These are phyloP conservation scores for Fraxinus greggii DNA, from an alignment of 305 asterid species.

Conservation along the genomic window DNA sequence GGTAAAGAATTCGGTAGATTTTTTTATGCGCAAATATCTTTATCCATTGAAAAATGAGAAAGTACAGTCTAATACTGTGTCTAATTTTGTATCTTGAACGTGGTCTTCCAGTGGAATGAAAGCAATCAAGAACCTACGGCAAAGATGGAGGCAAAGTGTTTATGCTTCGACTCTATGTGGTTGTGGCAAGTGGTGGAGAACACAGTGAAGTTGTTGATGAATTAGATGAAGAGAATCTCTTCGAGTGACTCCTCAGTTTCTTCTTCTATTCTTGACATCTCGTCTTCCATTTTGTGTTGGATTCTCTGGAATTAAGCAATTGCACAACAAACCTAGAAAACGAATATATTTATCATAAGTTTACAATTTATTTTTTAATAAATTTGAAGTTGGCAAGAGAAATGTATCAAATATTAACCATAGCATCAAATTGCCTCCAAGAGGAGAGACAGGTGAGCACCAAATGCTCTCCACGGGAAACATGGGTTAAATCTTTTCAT, in stretches of 20 bases:
- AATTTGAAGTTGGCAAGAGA: background rate
- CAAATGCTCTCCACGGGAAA: background rate
- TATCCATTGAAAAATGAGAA: background rate
- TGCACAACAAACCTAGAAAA: constrained; percentile 46
- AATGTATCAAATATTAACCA: background rate
- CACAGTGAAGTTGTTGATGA: background rate
- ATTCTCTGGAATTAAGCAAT: constrained; percentile 54
- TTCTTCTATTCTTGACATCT: constrained; percentile 24
- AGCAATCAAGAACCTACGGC: background rate
- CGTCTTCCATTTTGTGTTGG: constrained; percentile 41
- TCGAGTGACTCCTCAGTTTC: background rate
- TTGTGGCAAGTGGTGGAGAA: background rate
- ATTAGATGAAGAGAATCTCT: background rate
- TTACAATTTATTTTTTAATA: background rate
- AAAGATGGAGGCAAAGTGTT: background rate
- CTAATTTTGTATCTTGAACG: background rate
- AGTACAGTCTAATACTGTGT: background rate
- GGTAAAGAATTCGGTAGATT: too few species aligned
- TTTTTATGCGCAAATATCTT: too few species aligned
- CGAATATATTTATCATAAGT: background rate
- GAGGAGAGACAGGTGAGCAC: background rate
- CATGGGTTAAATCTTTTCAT: background rate
- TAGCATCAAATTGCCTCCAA: background rate
- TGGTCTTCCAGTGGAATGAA: background rate
- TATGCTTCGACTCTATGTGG: background rate